A percentile compares a stretch with the other conserved stretches of the same genome.
Conservation (phyloP, 805 yeast species). For the Scheffersomyces amazonensis region DNA sequence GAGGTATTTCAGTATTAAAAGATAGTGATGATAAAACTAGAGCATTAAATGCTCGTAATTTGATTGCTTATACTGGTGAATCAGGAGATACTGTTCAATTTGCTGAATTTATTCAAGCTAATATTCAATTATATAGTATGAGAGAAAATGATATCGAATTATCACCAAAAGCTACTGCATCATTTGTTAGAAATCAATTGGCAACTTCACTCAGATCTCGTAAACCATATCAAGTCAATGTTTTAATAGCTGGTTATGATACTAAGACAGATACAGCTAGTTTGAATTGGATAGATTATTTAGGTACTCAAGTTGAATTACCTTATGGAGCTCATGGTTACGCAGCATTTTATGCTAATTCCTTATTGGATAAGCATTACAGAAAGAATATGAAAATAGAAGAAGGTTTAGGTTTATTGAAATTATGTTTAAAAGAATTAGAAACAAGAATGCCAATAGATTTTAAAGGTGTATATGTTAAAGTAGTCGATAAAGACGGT, state of each 20-base stretch:
- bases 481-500: slow-evolving; percentile 65
- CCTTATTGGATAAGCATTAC: slow-evolving; percentile 88
- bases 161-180: slow-evolving; percentile 81
- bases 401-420: slow-evolving; percentile 75
- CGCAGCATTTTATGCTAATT: slow-evolving; percentile 92
- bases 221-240: slow-evolving; percentile 92
- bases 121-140: slow-evolving; percentile 82
- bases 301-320: slow-evolving; percentile 85
- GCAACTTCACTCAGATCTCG: slow-evolving; percentile 84
- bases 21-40: slow-evolving; percentile 48
- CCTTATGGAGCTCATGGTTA: slow-evolving; percentile 99
- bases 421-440: slow-evolving; percentile 74
- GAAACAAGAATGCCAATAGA: slow-evolving; percentile 87
- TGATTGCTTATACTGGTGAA: slow-evolving; percentile 92
- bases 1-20: slow-evolving; percentile 49
- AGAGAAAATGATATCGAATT: slow-evolving; percentile 76
- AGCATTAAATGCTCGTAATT: slow-evolving; percentile 65
- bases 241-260: slow-evolving; percentile 85
- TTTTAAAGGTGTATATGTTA: slow-evolving; percentile 80
- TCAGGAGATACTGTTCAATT: slow-evolving; percentile 95
- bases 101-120: slow-evolving; percentile 92
- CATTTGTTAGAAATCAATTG: slow-evolving; percentile 82
- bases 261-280: slow-evolving; percentile 54
- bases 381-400: slow-evolving; percentile 68
- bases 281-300: slow-evolving; percentile 86